Conservation (phyloP, 2,329 filamentous ascomycete genomes). For the Neonectria punicea region DNA sequence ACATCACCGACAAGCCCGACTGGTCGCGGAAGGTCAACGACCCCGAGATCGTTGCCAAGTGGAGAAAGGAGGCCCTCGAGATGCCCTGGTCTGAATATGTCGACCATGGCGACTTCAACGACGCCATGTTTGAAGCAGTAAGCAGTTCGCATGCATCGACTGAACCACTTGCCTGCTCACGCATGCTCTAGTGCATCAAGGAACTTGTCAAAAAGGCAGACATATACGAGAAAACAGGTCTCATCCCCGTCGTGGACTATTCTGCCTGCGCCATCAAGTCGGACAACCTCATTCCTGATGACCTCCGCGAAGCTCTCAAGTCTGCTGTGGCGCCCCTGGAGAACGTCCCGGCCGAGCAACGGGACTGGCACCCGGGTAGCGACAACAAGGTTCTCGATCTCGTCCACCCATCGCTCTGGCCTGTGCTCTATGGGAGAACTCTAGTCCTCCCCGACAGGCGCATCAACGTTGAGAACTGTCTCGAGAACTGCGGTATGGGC, state of each 20-base stretch:
- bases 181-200: slow-evolving; percentile 41
- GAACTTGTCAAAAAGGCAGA: slow-evolving; percentile 49
- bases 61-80: slow-evolving; percentile 44
- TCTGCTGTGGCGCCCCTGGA: slow-evolving; percentile 59
- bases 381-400: slow-evolving; percentile 68
- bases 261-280: slow-evolving; percentile 49
- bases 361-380: slow-evolving; percentile 72
- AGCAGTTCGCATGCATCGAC: neutral
- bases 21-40: slow-evolving; percentile 49
- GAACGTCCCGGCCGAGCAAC: slow-evolving; percentile 57
- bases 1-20: slow-evolving; percentile 49
- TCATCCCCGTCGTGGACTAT: slow-evolving; percentile 50
- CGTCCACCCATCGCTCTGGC: slow-evolving; percentile 72
- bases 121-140: slow-evolving; percentile 46
- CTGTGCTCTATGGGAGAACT: slow-evolving; percentile 64
- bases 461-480: slow-evolving; percentile 51
- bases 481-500: slow-evolving; percentile 48
- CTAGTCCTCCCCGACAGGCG: slow-evolving; percentile 44
- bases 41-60: slow-evolving; percentile 39
- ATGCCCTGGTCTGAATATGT: slow-evolving; percentile 44
- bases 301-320: slow-evolving; percentile 51
- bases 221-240: slow-evolving; percentile 46
- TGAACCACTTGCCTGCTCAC: neutral
- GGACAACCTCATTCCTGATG: slow-evolving; percentile 42
- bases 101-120: slow-evolving; percentile 42